phyloP scores from a whole-genome alignment of 768 basidiomycete species.

The Hirschioporus abietinus region DNA sequence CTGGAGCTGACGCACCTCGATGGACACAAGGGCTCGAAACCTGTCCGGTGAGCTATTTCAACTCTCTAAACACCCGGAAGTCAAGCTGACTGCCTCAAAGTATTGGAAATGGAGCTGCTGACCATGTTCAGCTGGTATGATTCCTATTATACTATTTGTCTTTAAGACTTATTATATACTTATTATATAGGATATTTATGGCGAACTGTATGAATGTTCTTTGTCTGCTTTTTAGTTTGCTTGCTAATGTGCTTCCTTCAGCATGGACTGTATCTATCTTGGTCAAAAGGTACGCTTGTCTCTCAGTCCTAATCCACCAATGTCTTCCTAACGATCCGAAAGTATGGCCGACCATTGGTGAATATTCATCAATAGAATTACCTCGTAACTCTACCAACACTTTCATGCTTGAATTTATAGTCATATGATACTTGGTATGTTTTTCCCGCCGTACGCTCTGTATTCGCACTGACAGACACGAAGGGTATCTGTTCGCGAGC shows the following conservation, averaged over 20 bases:
- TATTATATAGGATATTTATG: slow-evolving; percentile 81
- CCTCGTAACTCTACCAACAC: not conserved
- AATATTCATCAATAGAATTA: slow-evolving; percentile 21
- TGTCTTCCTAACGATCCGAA: not conserved
- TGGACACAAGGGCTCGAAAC: slow-evolving; percentile 80
- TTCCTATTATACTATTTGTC: slow-evolving; percentile 4
- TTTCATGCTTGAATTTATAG: slow-evolving; percentile 22
- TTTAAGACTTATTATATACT: not conserved
- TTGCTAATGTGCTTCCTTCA: slow-evolving; percentile 20
- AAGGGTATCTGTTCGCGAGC: slow-evolving; percentile 67
- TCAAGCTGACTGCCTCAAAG: slow-evolving; percentile 24
- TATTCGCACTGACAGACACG: not conserved
- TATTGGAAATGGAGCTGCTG: slow-evolving; percentile 94
- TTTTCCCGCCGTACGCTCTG: slow-evolving; percentile 10
- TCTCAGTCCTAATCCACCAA: not conserved
- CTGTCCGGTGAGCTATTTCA: slow-evolving; percentile 48
- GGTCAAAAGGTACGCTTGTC: slow-evolving; percentile 72
- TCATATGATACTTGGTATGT: slow-evolving; percentile 56
- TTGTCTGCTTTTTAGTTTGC: slow-evolving; percentile 6
- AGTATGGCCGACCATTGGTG: slow-evolving; percentile 78
- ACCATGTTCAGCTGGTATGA: slow-evolving; percentile 81
- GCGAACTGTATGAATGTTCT: slow-evolving; percentile 68
- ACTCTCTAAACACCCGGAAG: not conserved
- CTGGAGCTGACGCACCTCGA: slow-evolving; percentile 82
- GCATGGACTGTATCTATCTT: slow-evolving; percentile 95